These are phyloP conservation scores for Anthracocystis walkeri DNA, from an alignment of 1,284 basidiomycete genomes.

Conservation along the genomic window DNA sequence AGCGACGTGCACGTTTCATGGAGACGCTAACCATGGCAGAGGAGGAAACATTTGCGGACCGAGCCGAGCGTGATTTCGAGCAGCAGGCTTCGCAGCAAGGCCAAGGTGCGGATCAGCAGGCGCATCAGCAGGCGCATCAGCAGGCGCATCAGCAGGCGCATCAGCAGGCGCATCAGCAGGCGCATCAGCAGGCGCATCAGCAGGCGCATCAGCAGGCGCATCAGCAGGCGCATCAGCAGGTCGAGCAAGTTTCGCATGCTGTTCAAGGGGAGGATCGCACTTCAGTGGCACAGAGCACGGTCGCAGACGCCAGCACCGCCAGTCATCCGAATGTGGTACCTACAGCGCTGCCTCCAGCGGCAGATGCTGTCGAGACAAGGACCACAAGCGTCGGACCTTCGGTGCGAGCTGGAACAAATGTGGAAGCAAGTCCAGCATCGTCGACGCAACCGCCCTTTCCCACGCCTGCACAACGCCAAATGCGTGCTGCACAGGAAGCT, in stretches of 20 bases:
- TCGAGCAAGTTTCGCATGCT: background rate
- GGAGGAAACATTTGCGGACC: slow-evolving; percentile 36
- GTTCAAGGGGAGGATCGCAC: background rate
- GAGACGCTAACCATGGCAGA: slow-evolving; percentile 25
- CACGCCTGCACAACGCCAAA: slow-evolving; percentile 36
- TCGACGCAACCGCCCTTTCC: slow-evolving; percentile 31
- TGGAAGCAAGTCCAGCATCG: slow-evolving; percentile 14
- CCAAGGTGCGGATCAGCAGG: background rate
- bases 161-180: slow-evolving; percentile 7
- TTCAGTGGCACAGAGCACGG: background rate
- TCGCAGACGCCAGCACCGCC: background rate
- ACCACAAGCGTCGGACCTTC: background rate
- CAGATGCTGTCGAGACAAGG: background rate
- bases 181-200: background rate
- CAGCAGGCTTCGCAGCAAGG: slow-evolving; percentile 5
- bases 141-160: slow-evolving; percentile 4
- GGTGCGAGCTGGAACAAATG: background rate
- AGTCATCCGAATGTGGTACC: background rate
- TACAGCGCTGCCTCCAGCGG: background rate
- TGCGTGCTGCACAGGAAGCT: slow-evolving; percentile 21
- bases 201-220: slow-evolving; percentile 3
- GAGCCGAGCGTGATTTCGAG: slow-evolving; percentile 20
- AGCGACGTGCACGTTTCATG: slow-evolving; percentile 27
- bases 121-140: slow-evolving; percentile 17
- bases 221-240: slow-evolving; percentile 15